These are phyloP conservation scores for Hemileia vastatrix DNA, from an alignment of 1,284 basidiomycete genomes.

Conservation along the genomic window DNA sequence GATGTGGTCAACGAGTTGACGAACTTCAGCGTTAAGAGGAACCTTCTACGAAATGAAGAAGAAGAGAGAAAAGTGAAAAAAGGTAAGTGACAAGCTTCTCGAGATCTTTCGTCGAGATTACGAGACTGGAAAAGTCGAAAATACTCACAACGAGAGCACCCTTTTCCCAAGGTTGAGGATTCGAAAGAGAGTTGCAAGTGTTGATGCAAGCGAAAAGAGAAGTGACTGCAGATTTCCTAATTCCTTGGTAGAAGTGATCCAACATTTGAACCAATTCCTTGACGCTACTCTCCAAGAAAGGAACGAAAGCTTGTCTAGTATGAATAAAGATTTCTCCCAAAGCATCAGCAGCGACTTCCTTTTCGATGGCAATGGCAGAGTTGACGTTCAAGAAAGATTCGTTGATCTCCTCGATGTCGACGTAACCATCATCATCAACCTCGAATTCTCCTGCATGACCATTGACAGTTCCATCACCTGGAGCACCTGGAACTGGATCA, in stretches of 20 bases:
- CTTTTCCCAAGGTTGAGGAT: slow-evolving; percentile 69
- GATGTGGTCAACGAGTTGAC: slow-evolving; percentile 67
- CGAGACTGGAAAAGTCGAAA: too few species aligned
- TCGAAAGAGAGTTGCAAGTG: slow-evolving; percentile 82
- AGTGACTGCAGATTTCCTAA: slow-evolving; percentile 84
- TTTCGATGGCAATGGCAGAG: slow-evolving; percentile 94
- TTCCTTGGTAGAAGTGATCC: slow-evolving; percentile 83
- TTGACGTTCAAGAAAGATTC: slow-evolving; percentile 60
- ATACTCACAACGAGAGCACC: slow-evolving; percentile 59
- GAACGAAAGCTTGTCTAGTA: slow-evolving; percentile 75
- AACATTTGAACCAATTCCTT: slow-evolving; percentile 73
- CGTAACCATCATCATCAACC: slow-evolving; percentile 49
- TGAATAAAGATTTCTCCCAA: slow-evolving; percentile 81
- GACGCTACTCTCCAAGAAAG: slow-evolving; percentile 63
- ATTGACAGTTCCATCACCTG: slow-evolving; percentile 39
- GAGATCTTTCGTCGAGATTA: too few species aligned
- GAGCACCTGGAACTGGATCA: slow-evolving; percentile 47
- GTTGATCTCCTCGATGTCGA: slow-evolving; percentile 72
- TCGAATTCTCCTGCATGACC: slow-evolving; percentile 61
- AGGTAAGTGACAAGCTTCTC: too few species aligned
- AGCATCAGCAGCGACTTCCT: slow-evolving; percentile 96
- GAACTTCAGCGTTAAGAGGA: slow-evolving; percentile 65
- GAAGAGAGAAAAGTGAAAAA: too few species aligned
- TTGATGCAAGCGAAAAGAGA: slow-evolving; percentile 84
- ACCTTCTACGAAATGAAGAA: too few species aligned